These are phyloP conservation scores for Arachis stenosperma DNA, from an alignment of 306 rosid genomes.

Conservation along the genomic window DNA sequence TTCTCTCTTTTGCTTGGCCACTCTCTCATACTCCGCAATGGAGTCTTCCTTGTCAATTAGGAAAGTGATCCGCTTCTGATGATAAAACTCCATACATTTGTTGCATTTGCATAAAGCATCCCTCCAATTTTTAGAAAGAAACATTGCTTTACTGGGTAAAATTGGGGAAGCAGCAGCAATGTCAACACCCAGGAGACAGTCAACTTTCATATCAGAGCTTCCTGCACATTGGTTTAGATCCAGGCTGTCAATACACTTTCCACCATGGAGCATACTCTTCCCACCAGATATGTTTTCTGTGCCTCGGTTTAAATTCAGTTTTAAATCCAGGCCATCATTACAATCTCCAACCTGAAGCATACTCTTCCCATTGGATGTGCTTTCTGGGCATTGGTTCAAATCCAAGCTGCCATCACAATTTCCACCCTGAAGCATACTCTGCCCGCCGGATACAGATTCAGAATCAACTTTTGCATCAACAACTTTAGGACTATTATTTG, in stretches of 20 bases:
- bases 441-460: constrained; percentile 48
- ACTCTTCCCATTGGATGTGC: constrained; percentile 36
- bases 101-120: constrained; percentile 80
- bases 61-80: constrained; percentile 65
- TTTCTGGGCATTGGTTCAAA: constrained; percentile 37
- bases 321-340: constrained; percentile 27
- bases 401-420: constrained; percentile 39
- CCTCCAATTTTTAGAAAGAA: constrained; percentile 91
- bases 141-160: constrained; percentile 63
- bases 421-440: constrained; percentile 46
- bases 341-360: constrained; percentile 48
- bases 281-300: constrained; percentile 34
- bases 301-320: constrained; percentile 29
- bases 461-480: constrained; percentile 43
- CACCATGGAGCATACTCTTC: constrained; percentile 43
- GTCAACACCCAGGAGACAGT: constrained; percentile 71
- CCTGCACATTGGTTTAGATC: constrained; percentile 35
- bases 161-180: constrained; percentile 47
- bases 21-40: constrained; percentile 84
- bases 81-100: constrained; percentile 59
- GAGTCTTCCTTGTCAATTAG: constrained; percentile 87
- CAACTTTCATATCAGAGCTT: constrained; percentile 38
- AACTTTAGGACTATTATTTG: constrained; percentile 36
- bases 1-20: constrained; percentile 83
- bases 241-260: constrained; percentile 42